phyloP scores from a whole-genome alignment of 352 stramenopile species.

The Pythium aristosporum region DNA sequence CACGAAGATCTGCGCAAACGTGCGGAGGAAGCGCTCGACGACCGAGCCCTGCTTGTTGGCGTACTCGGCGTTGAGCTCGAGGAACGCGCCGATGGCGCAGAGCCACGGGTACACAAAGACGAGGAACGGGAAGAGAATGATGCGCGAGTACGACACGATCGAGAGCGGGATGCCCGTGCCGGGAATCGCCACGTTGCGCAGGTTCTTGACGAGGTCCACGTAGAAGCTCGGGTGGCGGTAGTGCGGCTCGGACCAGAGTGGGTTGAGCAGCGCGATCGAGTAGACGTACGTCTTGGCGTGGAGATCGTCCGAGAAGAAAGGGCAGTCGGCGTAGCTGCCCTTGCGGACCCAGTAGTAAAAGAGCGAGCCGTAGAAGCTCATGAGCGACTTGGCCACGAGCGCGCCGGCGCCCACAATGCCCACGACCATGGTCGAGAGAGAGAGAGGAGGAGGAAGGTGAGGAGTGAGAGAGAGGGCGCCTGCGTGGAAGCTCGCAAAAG shows the following conservation, averaged over 20 bases:
- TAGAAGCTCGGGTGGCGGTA: slow-evolving; percentile 96
- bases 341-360: slow-evolving; percentile 78
- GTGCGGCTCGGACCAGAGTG: slow-evolving; percentile 94
- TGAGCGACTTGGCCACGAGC: slow-evolving; percentile 40
- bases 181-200: slow-evolving; percentile 97
- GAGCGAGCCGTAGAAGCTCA: slow-evolving; percentile 79
- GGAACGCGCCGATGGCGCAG: slow-evolving; percentile 78
- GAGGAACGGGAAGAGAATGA: slow-evolving; percentile 85
- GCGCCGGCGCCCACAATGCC: slow-evolving; percentile 31
- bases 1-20: slow-evolving; percentile 80
- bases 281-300: slow-evolving; percentile 94
- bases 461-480: background rate
- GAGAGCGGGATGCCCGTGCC: slow-evolving; percentile 95
- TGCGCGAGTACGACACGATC: slow-evolving; percentile 79
- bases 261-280: slow-evolving; percentile 92
- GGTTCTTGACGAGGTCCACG: slow-evolving; percentile 94
- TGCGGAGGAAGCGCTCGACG: slow-evolving; percentile 90
- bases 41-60: slow-evolving; percentile 64
- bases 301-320: slow-evolving; percentile 76
- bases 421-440: slow-evolving; percentile 31
- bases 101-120: slow-evolving; percentile 88
- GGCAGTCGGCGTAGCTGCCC: slow-evolving; percentile 69
- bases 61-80: slow-evolving; percentile 67
- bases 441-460: background rate
- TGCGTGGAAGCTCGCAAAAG: slow-evolving; percentile 6